Evolutionary conservation across 306 rosid genomes (phyloP).

Genomic region (Acacia melanoxylon): DNA sequence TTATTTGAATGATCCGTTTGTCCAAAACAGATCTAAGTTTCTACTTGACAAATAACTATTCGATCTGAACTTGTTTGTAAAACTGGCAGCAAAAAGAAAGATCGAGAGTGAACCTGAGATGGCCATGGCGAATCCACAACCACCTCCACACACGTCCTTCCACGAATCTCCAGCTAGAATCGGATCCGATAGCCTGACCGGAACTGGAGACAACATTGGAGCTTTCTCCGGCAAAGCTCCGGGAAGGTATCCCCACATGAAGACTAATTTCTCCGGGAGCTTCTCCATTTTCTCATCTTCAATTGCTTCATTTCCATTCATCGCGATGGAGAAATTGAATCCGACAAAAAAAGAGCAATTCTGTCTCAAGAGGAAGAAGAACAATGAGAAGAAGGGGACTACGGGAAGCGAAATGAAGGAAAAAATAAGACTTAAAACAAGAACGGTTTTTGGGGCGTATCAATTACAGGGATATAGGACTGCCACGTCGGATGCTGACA

Average conservation of each 20-base stretch:
- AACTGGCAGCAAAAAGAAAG: constrained; percentile 18
- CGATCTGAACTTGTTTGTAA: constrained; percentile 12
- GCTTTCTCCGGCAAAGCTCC: constrained; percentile 73
- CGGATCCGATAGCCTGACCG: constrained; percentile 43
- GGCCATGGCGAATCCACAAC: constrained; percentile 93
- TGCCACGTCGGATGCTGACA: constrained; percentile 54
- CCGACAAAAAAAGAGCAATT: neutral
- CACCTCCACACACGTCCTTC: constrained; percentile 85
- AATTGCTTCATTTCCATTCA: constrained; percentile 49
- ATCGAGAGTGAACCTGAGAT: constrained; percentile 64
- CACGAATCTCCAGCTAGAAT: constrained; percentile 48
- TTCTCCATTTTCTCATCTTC: constrained; percentile 46
- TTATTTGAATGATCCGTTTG: neutral
- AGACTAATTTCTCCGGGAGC: constrained; percentile 46
- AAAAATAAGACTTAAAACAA: neutral
- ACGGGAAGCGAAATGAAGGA: neutral
- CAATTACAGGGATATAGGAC: constrained; percentile 41
- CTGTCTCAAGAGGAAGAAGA: neutral
- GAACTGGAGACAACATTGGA: constrained; percentile 58
- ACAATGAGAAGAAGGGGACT: constrained; percentile 7
- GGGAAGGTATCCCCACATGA: constrained; percentile 90
- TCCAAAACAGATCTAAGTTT: constrained; percentile 25
- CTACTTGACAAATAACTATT: neutral
- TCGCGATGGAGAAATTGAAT: constrained; percentile 23
- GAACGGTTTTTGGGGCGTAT: constrained; percentile 28